Evolutionary conservation across 2,329 filamentous ascomycete species (phyloP).

Genomic region (Aspergillus quadrilineatus): DNA sequence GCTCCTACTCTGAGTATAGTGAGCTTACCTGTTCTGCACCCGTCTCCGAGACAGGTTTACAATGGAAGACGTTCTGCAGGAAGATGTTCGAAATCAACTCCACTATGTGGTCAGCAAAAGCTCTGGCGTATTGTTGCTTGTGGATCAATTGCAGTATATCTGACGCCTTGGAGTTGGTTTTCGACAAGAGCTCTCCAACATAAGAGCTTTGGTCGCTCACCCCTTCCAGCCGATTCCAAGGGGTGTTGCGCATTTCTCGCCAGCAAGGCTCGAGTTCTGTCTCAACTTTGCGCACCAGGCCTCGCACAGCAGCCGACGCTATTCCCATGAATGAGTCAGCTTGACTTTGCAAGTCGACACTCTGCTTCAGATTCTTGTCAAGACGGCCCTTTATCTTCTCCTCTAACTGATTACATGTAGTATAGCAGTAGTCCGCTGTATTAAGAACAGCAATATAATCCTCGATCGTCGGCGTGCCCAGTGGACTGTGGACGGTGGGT

Average conservation of each 20-base stretch:
- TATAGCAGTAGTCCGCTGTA: slow-evolving; percentile 96
- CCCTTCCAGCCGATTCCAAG: slow-evolving; percentile 90
- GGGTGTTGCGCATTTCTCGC: slow-evolving; percentile 96
- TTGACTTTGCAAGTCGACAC: slow-evolving; percentile 86
- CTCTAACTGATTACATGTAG: slow-evolving; percentile 87
- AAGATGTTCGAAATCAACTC: slow-evolving; percentile 80
- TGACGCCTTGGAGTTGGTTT: slow-evolving; percentile 67
- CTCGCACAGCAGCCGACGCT: slow-evolving; percentile 79
- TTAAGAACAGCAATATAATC: slow-evolving; percentile 86
- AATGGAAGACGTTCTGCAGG: slow-evolving; percentile 80
- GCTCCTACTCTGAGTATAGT: not conserved
- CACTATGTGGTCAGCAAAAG: slow-evolving; percentile 94
- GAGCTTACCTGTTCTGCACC: slow-evolving; percentile 78
- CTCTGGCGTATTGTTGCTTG: slow-evolving; percentile 90
- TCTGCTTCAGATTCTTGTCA: slow-evolving; percentile 70
- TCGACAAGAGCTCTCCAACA: slow-evolving; percentile 74
- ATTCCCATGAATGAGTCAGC: slow-evolving; percentile 95
- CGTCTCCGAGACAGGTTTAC: slow-evolving; percentile 86
- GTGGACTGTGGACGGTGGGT: slow-evolving; percentile 54
- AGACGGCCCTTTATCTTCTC: slow-evolving; percentile 92
- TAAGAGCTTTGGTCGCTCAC: slow-evolving; percentile 94
- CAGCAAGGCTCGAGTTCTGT: slow-evolving; percentile 79
- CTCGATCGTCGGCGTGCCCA: slow-evolving; percentile 58
- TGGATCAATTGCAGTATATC: slow-evolving; percentile 76
- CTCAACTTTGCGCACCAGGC: slow-evolving; percentile 81